Percentiles rank a stretch among this genome's conserved stretches.
Conservation (phyloP, 345 rosid species). For the Gossypium mustelinum region DNA sequence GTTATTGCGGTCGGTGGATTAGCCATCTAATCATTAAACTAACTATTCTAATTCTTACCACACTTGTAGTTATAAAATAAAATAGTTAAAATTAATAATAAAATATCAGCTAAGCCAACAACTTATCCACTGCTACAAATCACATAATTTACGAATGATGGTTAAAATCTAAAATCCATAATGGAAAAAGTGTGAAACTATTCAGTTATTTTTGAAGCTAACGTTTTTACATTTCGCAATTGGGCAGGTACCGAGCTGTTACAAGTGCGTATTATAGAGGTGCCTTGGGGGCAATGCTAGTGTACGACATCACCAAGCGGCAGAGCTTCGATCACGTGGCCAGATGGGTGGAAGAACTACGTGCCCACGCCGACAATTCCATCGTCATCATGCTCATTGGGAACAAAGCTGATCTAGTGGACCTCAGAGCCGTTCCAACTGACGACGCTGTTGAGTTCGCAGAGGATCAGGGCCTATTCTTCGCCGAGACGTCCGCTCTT, state of each 20-base stretch:
- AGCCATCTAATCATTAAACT: no score
- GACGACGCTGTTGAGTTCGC: constrained; percentile 82
- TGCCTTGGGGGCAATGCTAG: constrained; percentile 67
- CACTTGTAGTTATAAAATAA: no score
- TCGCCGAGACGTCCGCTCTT: constrained; percentile 78
- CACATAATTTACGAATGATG: no score
- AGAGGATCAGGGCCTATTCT: constrained; percentile 63
- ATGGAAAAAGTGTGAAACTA: no score
- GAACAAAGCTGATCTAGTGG: constrained; percentile 67
- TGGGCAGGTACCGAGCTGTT: constrained; percentile 64
- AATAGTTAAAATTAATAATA: no score
- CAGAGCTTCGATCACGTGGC: constrained; percentile 65
- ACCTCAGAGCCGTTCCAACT: constrained; percentile 57
- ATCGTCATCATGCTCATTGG: constrained; percentile 72
- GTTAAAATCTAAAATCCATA: no score
- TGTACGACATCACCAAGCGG: constrained; percentile 67
- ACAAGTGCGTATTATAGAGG: constrained; percentile 82
- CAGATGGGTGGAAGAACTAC: constrained; percentile 69
- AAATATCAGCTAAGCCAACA: no score
- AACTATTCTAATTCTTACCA: no score
- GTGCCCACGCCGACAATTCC: constrained; percentile 77
- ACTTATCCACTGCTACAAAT: no score
- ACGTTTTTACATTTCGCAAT: background rate
- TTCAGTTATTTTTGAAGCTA: background rate
- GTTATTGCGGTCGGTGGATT: no score